phyloP scores from a whole-genome alignment of 805 yeast genomes.

The Ogataea ramenticola region DNA sequence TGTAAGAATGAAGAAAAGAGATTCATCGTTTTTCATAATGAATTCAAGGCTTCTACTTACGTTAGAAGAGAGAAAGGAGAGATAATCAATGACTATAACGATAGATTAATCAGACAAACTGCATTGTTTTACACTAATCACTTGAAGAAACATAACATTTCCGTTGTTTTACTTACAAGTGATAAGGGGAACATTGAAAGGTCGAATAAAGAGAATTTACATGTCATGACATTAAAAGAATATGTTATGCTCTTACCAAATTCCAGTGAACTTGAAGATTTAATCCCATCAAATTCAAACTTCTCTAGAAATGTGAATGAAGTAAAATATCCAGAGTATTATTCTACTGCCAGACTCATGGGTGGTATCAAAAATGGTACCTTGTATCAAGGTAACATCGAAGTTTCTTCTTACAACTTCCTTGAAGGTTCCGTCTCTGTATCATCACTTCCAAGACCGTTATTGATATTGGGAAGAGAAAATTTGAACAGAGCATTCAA shows the following conservation, averaged over 20 bases:
- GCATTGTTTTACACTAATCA: constrained; percentile 70
- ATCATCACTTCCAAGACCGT: constrained; percentile 69
- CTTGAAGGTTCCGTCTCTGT: constrained; percentile 79
- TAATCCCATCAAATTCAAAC: constrained; percentile 53
- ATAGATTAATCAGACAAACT: constrained; percentile 76
- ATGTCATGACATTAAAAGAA: constrained; percentile 52
- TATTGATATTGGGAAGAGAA: constrained; percentile 75
- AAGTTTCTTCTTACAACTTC: constrained; percentile 78
- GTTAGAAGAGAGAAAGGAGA: constrained; percentile 58
- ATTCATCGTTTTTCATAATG: constrained; percentile 89
- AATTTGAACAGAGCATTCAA: constrained; percentile 85
- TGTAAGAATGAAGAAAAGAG: constrained; percentile 74
- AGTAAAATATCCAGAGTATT: constrained; percentile 67
- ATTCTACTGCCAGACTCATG: constrained; percentile 71
- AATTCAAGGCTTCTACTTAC: constrained; percentile 69
- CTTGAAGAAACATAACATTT: constrained; percentile 37
- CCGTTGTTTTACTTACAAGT: constrained; percentile 61
- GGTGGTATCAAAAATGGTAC: constrained; percentile 89
- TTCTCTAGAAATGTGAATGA: constrained; percentile 36
- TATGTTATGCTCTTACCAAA: constrained; percentile 68
- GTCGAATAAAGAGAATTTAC: constrained; percentile 47
- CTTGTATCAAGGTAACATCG: constrained; percentile 76
- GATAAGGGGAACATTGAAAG: constrained; percentile 60
- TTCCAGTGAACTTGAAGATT: constrained; percentile 67
- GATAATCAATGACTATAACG: constrained; percentile 82